Conservation (phyloP, 495 filamentous ascomycete genomes). For the Neurospora sublineolata region DNA sequence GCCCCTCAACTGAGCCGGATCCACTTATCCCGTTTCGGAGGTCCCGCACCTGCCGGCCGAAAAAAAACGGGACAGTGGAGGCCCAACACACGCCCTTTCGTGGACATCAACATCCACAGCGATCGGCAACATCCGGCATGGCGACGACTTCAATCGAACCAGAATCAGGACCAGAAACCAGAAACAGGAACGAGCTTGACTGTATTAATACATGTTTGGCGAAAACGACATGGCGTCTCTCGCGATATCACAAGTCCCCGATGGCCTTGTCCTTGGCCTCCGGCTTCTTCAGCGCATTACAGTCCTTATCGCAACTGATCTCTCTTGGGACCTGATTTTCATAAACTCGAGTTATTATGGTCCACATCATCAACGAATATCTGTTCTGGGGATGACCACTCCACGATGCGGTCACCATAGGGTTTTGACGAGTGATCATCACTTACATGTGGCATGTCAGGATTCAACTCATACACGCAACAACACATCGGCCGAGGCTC, state of each 20-base stretch:
- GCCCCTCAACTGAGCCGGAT: neutral
- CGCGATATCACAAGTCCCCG: neutral
- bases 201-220: neutral
- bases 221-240: neutral
- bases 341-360: neutral
- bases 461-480: neutral
- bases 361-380: neutral
- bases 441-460: neutral
- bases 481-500: slow-evolving; percentile 10
- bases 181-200: neutral
- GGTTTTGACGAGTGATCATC: neutral
- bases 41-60: neutral
- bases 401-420: neutral
- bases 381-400: neutral
- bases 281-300: neutral
- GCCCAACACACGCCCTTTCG: neutral
- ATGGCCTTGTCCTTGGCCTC: neutral
- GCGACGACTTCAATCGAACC: neutral
- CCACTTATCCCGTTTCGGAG: neutral
- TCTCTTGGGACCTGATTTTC: neutral
- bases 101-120: neutral
- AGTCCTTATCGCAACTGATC: slow-evolving; percentile 6
- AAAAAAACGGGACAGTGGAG: neutral
- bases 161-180: neutral
- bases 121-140: neutral